phyloP scores from a whole-genome alignment of 345 rosid species.

The Aurinia saxatilis region DNA sequence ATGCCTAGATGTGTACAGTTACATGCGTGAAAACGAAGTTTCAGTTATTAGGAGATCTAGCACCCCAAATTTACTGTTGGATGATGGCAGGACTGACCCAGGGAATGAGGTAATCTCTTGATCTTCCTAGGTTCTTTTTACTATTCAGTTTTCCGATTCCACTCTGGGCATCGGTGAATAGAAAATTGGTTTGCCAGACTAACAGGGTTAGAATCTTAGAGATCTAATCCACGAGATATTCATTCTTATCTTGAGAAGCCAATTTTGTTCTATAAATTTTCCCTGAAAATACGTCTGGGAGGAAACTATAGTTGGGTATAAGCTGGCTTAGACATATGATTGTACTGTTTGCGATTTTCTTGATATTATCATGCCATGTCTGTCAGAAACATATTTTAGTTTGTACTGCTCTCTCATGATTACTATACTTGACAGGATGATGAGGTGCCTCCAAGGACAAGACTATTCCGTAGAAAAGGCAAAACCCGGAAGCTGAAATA shows the following conservation, averaged over 20 bases:
- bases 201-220: neutral
- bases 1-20: conserved; percentile 76
- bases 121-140: conserved; percentile 7
- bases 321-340: conserved; percentile 12
- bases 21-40: conserved; percentile 74
- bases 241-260: neutral
- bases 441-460: conserved; percentile 67
- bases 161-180: neutral
- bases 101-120: conserved; percentile 41
- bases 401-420: neutral
- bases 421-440: conserved; percentile 49
- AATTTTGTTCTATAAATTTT: neutral
- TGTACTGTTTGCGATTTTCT: neutral
- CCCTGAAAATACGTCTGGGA: conserved; percentile 3
- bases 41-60: conserved; percentile 49
- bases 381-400: neutral
- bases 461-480: conserved; percentile 78
- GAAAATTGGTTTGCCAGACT: conserved; percentile 6
- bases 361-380: neutral
- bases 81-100: conserved; percentile 54
- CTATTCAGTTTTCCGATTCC: neutral
- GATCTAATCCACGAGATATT: neutral
- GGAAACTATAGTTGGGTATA: neutral
- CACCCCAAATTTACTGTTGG: conserved; percentile 47
- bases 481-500: conserved; percentile 87